Conservation (phyloP, 805 yeast species). For the Sugiyamaella mastotermitis region DNA sequence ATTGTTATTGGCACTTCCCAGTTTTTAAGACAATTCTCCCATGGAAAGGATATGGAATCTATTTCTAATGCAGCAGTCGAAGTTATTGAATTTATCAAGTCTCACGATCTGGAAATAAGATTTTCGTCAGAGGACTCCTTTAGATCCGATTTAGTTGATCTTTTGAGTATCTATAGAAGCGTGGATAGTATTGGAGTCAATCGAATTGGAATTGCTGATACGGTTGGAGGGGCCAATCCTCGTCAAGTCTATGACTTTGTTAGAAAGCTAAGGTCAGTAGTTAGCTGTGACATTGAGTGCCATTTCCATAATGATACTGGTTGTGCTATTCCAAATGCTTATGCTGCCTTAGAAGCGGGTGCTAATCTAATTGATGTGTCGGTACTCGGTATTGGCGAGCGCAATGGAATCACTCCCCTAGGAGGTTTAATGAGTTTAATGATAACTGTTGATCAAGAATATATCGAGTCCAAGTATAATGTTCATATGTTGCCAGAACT, state of each 20-base stretch:
- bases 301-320: constrained; percentile 99
- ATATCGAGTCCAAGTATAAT: constrained; percentile 90
- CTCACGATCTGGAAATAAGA: constrained; percentile 94
- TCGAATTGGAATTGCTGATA: constrained; percentile 98
- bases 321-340: constrained; percentile 97
- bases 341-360: constrained; percentile 97
- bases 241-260: constrained; percentile 97
- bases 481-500: constrained; percentile 91
- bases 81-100: constrained; percentile 94
- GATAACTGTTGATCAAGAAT: constrained; percentile 98
- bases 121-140: constrained; percentile 96
- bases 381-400: constrained; percentile 98
- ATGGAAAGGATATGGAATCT: constrained; percentile 98
- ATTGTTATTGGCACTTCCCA: constrained; percentile 97
- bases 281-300: constrained; percentile 94
- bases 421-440: constrained; percentile 99
- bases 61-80: constrained; percentile 94
- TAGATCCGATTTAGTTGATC: constrained; percentile 92
- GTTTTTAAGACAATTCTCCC: constrained; percentile 88
- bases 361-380: constrained; percentile 92
- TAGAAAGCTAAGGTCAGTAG: constrained; percentile 87
- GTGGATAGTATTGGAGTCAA: constrained; percentile 97
- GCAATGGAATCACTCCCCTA: constrained; percentile 95
- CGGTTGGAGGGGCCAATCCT: constrained; percentile 99
- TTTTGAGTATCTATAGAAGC: constrained; percentile 90